Base-by-base conservation (phyloP, 805 yeast genomes). In the Teunomyces stri region DNA sequence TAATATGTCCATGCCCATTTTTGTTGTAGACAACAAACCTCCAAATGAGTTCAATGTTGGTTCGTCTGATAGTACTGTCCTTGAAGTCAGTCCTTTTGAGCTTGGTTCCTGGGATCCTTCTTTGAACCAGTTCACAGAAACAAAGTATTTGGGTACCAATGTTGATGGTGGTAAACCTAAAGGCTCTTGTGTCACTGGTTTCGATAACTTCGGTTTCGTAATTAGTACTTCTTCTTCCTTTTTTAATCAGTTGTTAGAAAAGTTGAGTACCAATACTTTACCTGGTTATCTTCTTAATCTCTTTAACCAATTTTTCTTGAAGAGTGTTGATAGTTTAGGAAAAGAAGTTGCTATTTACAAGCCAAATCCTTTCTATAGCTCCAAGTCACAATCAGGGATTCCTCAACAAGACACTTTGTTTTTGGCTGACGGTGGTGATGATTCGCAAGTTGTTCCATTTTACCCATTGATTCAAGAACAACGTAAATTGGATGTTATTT, bases 91-190 rank as follows among this genome's bases (percentile, higher is more conserved):
- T 43, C 72, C 76, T 4, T 70, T 44, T 51, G 76, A 71, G 54
- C 48, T 89, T 59, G 97, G 97, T 11, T 83, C 95, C 4, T 89
- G 96, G 96, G 97, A 90, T 60, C 86, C 89, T 11, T 71, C 85
- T 1, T 66, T 87, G 46, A 72, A 76, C 46, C 69, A 85, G 2
- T 89, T 90, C 64, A 73, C 83, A 10, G 84, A 85, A 50, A 66
- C 81, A 39, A 76, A 81, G 63, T 89, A 85, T 60, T 63, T 87
- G 42, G 96, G 96, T 7, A 75, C 95, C 0, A 64, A 75, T 18
- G 76, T 85, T 30, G 57, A 72, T 21, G 73, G 81, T 50, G 96
- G 96, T 35, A 52, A 60, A 16, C 84, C 89, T 7, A 57, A 56
- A 43, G 64, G 65, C 35, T 54, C 55, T 3, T 90, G 96, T 66